Evolutionary conservation across 805 yeast genomes (phyloP).

Genomic region (Lachancea lanzarotensis): DNA sequence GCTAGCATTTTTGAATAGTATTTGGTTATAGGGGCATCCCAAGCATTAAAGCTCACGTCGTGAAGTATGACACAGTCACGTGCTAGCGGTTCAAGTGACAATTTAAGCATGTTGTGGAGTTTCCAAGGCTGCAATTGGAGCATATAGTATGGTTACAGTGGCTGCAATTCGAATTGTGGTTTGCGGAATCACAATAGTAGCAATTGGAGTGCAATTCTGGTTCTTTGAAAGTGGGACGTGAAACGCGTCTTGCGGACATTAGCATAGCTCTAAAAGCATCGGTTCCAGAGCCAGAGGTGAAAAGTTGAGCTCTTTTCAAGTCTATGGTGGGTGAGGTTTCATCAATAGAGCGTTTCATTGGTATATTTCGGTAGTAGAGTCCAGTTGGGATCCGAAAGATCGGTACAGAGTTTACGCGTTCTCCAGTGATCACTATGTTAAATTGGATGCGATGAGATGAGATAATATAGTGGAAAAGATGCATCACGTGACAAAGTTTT

Average conservation of each 20-base stretch:
- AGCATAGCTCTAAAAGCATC: conserved; percentile 6
- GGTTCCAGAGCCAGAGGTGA: conserved; percentile 1
- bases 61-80: background rate
- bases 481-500: too few species aligned
- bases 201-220: background rate
- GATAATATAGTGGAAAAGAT: too few species aligned
- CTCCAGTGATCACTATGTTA: too few species aligned
- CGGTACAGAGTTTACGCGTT: too few species aligned
- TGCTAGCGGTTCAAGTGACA: conserved; percentile 4
- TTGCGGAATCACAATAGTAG: conserved; percentile 4
- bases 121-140: conserved; percentile 5
- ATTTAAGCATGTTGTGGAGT: conserved; percentile 4
- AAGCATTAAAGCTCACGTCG: too few species aligned
- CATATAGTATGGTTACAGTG: conserved; percentile 2
- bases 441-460: too few species aligned
- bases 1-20: too few species aligned
- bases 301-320: conserved; percentile 2
- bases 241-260: conserved; percentile 3
- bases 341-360: background rate
- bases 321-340: background rate
- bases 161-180: background rate
- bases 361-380: background rate
- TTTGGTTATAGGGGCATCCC: conserved; percentile 4
- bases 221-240: background rate
- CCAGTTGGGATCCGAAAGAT: too few species aligned